Evolutionary conservation across 345 rosid species (phyloP), one percentile per base, ranked within the genome.

Genomic region (Gossypioides kirkii): DNA sequence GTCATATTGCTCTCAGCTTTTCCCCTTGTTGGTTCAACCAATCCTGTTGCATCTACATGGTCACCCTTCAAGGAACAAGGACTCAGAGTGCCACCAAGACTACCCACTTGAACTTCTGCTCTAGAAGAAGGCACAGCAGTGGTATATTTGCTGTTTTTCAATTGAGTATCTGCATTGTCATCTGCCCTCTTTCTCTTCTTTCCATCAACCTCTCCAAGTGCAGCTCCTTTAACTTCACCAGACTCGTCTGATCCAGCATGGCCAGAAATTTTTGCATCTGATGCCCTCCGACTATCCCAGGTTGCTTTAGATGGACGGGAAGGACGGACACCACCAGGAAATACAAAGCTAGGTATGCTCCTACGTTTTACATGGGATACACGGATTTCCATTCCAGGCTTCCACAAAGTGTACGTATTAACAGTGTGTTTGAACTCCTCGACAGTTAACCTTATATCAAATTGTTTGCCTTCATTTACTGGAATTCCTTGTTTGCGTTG

Each of bases 401-500:
- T 91, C 98, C 91, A 69, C 74, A 73, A 53, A 1, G 77, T 77
- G 84, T 92, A 92, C 55, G 43, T 2, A 58, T 88, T 87, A 75
- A 95, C 98, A 64, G 91, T 63, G 69, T 55, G 78, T 79, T 91
- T 92, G 77, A 95, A 91, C 79, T 92, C 98, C 49, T 91, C 94
- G 45, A 95, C 98, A 17, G 99, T 92, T 77, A 85, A 68, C 84
- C 98, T 87, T 71, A 95, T 95, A 87, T 95, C 96, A 45, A 95
- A 92, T 55, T 80, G 96, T 77, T 80, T 91, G 7, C 93, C 90
- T 82, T 84, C 98, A 75, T 83, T 83, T 69, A 79, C 91, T 38
- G 91, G 84, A 83, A 83, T 86, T 80, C 97, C 99, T 81, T 88
- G 98, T 78, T 88, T 95, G 46, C 96, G 91, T 76, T 95, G 99